phyloP scores from a whole-genome alignment of 1,284 basidiomycete species.

The Boletellus deceptivus region DNA sequence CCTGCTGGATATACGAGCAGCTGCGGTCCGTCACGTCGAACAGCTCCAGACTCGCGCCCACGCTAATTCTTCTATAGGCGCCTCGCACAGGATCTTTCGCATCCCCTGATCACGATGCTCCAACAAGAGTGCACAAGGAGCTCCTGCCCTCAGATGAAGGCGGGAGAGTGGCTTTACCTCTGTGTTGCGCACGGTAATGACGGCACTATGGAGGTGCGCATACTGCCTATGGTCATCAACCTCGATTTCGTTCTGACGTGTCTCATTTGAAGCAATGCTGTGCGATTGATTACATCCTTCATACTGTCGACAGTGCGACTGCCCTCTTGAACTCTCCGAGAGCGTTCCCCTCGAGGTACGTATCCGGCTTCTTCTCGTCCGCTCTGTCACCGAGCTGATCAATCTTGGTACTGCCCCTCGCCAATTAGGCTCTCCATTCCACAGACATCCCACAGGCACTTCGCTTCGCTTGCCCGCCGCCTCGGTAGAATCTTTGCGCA shows the following conservation, averaged over 20 bases:
- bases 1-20: slow-evolving; percentile 96
- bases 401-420: not conserved
- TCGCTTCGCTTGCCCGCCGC: slow-evolving; percentile 82
- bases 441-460: slow-evolving; percentile 78
- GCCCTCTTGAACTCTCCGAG: slow-evolving; percentile 90
- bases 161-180: slow-evolving; percentile 94
- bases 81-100: slow-evolving; percentile 87
- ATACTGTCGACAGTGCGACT: slow-evolving; percentile 92
- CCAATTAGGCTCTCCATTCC: slow-evolving; percentile 72
- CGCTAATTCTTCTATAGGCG: slow-evolving; percentile 51
- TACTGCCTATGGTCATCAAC: slow-evolving; percentile 1
- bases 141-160: slow-evolving; percentile 95
- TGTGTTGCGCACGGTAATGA: slow-evolving; percentile 90
- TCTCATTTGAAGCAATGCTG: slow-evolving; percentile 72
- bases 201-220: slow-evolving; percentile 68
- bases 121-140: slow-evolving; percentile 81
- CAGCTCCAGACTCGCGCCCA: not conserved
- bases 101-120: slow-evolving; percentile 84
- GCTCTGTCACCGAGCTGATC: slow-evolving; percentile 22
- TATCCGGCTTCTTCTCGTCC: slow-evolving; percentile 18
- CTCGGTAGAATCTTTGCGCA: slow-evolving; percentile 95
- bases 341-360: slow-evolving; percentile 86
- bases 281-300: slow-evolving; percentile 95
- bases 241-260: slow-evolving; percentile 9
- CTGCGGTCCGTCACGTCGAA: slow-evolving; percentile 57